A percentile compares a stretch with the other conserved stretches of the same genome.
Conservation (phyloP, 1,284 basidiomycete genomes). For the Microbotryomycetes sp. region DNA sequence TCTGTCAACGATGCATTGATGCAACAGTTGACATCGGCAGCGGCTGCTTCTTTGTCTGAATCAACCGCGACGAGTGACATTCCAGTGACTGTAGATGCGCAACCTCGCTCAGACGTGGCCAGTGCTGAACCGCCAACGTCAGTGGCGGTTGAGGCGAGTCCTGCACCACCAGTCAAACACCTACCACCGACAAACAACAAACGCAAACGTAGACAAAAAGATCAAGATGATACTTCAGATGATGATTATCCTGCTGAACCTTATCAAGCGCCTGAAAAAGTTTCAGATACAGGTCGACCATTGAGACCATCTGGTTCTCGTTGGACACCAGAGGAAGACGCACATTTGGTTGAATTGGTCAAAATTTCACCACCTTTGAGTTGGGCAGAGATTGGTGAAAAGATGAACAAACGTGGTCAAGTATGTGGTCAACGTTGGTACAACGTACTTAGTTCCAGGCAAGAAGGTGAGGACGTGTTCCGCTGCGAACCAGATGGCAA, state of each 20-base stretch:
- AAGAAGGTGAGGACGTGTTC: not conserved
- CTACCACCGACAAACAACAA: too few relatives aligned
- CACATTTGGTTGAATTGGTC: slow-evolving; percentile 12
- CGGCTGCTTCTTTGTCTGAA: too few relatives aligned
- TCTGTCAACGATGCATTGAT: too few relatives aligned
- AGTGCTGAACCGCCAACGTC: not conserved
- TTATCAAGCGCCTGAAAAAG: not conserved
- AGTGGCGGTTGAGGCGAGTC: too few relatives aligned
- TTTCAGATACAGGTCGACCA: not conserved
- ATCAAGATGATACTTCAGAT: not conserved
- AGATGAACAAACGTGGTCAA: slow-evolving; percentile 7
- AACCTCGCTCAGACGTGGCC: not conserved
- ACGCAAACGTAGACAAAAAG: not conserved
- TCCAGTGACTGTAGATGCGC: not conserved
- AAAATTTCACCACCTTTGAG: slow-evolving; percentile 17
- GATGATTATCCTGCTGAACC: not conserved
- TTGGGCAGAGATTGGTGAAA: slow-evolving; percentile 27
- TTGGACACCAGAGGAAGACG: slow-evolving; percentile 24
- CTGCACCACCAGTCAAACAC: too few relatives aligned
- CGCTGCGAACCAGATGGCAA: not conserved
- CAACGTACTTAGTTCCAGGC: slow-evolving; percentile 13
- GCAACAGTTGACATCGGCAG: too few relatives aligned
- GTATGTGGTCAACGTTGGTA: slow-evolving; percentile 30
- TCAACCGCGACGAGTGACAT: not conserved
- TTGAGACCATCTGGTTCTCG: slow-evolving; percentile 2